Evolutionary conservation across 2,329 filamentous ascomycete species (phyloP).

Genomic region (Exophiala aquamarina): DNA sequence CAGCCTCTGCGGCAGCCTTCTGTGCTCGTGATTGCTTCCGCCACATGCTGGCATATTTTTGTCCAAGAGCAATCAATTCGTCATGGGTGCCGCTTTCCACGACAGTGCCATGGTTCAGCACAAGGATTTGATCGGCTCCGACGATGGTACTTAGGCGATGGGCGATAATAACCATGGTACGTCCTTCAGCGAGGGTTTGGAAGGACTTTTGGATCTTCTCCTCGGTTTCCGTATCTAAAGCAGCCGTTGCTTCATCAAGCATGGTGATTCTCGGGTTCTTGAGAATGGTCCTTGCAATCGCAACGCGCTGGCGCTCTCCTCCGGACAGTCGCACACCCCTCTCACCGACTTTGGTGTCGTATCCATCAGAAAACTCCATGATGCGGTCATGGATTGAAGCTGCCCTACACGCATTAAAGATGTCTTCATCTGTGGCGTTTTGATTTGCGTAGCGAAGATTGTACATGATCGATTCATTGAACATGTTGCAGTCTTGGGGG

Average conservation of each 20-base stretch:
- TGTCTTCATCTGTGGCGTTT: conserved; percentile 74
- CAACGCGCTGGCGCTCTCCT: conserved; percentile 90
- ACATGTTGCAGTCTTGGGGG: conserved; percentile 91
- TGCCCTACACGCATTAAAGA: conserved; percentile 77
- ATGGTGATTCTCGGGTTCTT: conserved; percentile 92
- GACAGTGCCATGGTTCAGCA: conserved; percentile 73
- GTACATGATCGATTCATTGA: conserved; percentile 94
- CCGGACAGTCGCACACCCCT: conserved; percentile 83
- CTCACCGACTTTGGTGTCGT: conserved; percentile 87
- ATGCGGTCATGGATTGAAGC: conserved; percentile 94
- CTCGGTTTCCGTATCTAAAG: conserved; percentile 87
- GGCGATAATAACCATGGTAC: conserved; percentile 93
- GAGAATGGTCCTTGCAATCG: conserved; percentile 88
- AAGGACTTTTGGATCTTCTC: conserved; percentile 89
- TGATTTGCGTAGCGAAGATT: conserved; percentile 90
- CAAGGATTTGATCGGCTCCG: conserved; percentile 80
- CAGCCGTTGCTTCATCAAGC: conserved; percentile 89
- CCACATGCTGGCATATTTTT: conserved; percentile 84
- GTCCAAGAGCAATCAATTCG: conserved; percentile 68
- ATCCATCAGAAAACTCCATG: conserved; percentile 81
- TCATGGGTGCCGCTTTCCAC: conserved; percentile 77
- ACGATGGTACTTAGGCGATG: conserved; percentile 85
- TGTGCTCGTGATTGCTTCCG: conserved; percentile 81
- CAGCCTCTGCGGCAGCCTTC: conserved; percentile 63
- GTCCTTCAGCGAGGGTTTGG: conserved; percentile 74